Evolutionary conservation across 345 rosid species (phyloP), one percentile per base, ranked within the genome.

Genomic region (Cardamine resedifolia): DNA sequence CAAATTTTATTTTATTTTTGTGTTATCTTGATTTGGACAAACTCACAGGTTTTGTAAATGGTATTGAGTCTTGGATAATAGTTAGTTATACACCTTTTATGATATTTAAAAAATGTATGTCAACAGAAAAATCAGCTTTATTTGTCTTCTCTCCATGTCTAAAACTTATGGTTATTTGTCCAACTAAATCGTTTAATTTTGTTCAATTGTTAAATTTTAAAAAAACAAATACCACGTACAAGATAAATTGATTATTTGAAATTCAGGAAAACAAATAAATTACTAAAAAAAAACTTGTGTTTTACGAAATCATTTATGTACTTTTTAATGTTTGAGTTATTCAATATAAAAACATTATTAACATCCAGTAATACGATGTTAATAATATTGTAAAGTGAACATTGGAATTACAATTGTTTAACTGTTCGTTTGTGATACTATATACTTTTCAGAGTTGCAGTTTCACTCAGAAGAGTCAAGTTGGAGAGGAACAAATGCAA

Each of bases 401-500:
- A 38, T 6, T 38, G 2, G n/a, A 11, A 38, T 38, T 39, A 39
- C 44, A 12, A 11, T 38, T 39, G n/a, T 39, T 39, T 38, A 11
- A 38, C 44, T 39, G 44, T 39, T 39, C 6, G 2, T 11, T 39
- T 39, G 16, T 39, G 44, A 39, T 4, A 39, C 14, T 3, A 28
- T 41, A 45, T 30, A 10, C 20, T 33, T 16, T 20, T 31, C 20
- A 15, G 45, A 23, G 11, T 69, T 44, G 16, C 16, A 47, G 5
- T 31, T n/a, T 21, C 21, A 33, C 58, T 58, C 26, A 2, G 14
- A 38, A 27, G 43, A 52, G 36, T 31, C 2, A 9, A 16, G 58
- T 50, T 18, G 10, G 39, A 53, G 26, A 50, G 19, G 48, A 64
- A 12, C 41, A 58, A 39, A 63, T 73, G 49, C 27, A 72, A n/a